Conservation (phyloP, 202 grass and related monocot genomes). For the Setaria viridis region DNA sequence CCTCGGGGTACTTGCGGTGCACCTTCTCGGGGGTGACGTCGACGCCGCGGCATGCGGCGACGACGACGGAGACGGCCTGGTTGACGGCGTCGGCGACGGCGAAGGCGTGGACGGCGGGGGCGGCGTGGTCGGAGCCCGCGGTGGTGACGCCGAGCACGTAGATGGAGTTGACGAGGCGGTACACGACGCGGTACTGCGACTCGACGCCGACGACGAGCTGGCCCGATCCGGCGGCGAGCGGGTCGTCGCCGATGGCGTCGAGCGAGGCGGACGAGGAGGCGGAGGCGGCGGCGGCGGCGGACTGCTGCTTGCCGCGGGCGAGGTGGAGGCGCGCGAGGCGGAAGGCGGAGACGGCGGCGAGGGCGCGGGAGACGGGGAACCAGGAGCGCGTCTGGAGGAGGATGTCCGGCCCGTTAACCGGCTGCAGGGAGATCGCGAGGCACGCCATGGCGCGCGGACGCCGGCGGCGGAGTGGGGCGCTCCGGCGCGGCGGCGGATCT, state of each 20-base stretch:
- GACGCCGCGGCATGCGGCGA: conserved; percentile 88
- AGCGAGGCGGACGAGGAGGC: conserved; percentile 47
- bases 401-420: conserved; percentile 90
- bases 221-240: conserved; percentile 77
- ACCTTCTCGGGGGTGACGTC: conserved; percentile 95
- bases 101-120: conserved; percentile 78
- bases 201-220: conserved; percentile 99
- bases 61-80: conserved; percentile 87
- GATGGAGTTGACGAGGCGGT: conserved; percentile 95
- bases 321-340: conserved; percentile 83
- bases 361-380: conserved; percentile 97
- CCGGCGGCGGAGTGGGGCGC: not conserved
- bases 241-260: conserved; percentile 92
- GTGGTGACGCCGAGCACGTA: conserved; percentile 96
- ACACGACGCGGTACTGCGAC: conserved; percentile 95
- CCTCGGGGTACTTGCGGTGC: conserved; percentile 94
- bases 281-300: not conserved
- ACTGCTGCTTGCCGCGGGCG: conserved; percentile 50
- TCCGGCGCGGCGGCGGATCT: conserved; percentile 40
- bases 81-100: conserved; percentile 93
- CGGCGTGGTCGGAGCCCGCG: conserved; percentile 70
- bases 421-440: conserved; percentile 93
- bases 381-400: conserved; percentile 93
- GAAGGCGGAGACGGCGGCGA: conserved; percentile 94
- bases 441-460: conserved; percentile 73